Evolutionary conservation across 2,329 filamentous ascomycete genomes (phyloP).

Genomic region (Paraphoma sp.): DNA sequence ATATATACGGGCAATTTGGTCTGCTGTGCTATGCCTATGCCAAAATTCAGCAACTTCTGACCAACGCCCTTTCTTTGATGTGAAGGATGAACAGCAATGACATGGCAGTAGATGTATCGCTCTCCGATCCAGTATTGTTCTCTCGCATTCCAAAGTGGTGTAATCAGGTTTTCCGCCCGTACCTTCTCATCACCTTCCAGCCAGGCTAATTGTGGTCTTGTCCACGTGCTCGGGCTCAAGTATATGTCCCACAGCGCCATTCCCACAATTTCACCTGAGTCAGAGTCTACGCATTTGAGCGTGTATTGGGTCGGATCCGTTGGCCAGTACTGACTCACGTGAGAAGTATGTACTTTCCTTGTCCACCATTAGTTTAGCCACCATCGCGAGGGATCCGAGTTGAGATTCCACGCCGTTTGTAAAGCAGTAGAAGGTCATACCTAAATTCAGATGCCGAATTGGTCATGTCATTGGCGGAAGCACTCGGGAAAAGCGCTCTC

Average conservation of each 20-base stretch:
- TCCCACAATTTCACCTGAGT: slow-evolving; percentile 53
- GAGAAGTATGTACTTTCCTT: slow-evolving; percentile 52
- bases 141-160: slow-evolving; percentile 42
- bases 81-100: slow-evolving; percentile 54
- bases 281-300: slow-evolving; percentile 56
- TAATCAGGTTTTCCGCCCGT: slow-evolving; percentile 53
- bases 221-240: slow-evolving; percentile 52
- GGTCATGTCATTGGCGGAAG: slow-evolving; percentile 22
- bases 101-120: slow-evolving; percentile 42
- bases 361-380: slow-evolving; percentile 8
- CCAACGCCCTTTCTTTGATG: slow-evolving; percentile 54
- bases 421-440: slow-evolving; percentile 6
- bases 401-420: background rate
- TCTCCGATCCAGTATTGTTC: slow-evolving; percentile 30
- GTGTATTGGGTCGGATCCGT: slow-evolving; percentile 54
- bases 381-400: background rate
- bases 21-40: slow-evolving; percentile 40
- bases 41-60: slow-evolving; percentile 52
- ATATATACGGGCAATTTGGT: slow-evolving; percentile 55
- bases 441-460: slow-evolving; percentile 30
- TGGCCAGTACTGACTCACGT: slow-evolving; percentile 51
- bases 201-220: slow-evolving; percentile 55
- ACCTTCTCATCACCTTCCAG: slow-evolving; percentile 54
- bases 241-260: slow-evolving; percentile 58
- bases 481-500: slow-evolving; percentile 52